phyloP scores from a whole-genome alignment of 2,329 filamentous ascomycete genomes.

The Ramularia collo-cygni region DNA sequence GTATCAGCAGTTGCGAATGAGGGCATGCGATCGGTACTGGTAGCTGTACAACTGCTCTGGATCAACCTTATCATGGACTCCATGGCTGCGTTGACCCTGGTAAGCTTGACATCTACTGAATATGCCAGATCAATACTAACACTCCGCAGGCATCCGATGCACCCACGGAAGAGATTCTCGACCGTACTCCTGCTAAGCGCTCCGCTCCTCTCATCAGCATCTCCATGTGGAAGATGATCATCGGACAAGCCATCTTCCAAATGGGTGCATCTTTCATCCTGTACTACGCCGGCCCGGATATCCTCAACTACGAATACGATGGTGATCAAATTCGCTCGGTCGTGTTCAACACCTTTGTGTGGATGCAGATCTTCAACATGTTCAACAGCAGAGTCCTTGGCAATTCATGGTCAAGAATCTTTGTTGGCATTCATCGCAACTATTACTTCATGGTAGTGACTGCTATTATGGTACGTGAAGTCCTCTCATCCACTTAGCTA shows the following conservation, averaged over 20 bases:
- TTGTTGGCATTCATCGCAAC: constrained; percentile 78
- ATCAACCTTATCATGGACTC: constrained; percentile 78
- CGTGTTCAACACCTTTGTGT: constrained; percentile 97
- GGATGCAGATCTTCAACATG: constrained; percentile 95
- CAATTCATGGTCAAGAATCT: constrained; percentile 76
- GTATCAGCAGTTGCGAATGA: constrained; percentile 71
- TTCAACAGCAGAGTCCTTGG: constrained; percentile 58
- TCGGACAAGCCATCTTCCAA: constrained; percentile 86
- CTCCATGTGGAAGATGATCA: constrained; percentile 99
- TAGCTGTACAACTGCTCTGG: constrained; percentile 87
- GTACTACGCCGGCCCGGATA: constrained; percentile 62
- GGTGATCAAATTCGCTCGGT: constrained; percentile 62
- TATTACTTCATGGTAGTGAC: constrained; percentile 85
- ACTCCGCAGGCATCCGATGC: constrained; percentile 63
- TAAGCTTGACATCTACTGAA: no score
- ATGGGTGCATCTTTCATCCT: constrained; percentile 71
- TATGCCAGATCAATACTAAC: constrained; percentile 47
- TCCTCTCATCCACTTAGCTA: no score
- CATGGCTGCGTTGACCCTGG: neutral
- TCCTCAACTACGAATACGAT: constrained; percentile 49
- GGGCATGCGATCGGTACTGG: constrained; percentile 67
- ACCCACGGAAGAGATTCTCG: constrained; percentile 69
- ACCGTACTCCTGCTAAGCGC: constrained; percentile 72
- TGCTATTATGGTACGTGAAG: constrained; percentile 61
- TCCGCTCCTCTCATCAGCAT: constrained; percentile 70